A percentile compares a stretch with the other conserved stretches of the same genome.
phyloP scores from a whole-genome alignment of 2,329 filamentous ascomycete genomes.

The Botrytis aclada region DNA sequence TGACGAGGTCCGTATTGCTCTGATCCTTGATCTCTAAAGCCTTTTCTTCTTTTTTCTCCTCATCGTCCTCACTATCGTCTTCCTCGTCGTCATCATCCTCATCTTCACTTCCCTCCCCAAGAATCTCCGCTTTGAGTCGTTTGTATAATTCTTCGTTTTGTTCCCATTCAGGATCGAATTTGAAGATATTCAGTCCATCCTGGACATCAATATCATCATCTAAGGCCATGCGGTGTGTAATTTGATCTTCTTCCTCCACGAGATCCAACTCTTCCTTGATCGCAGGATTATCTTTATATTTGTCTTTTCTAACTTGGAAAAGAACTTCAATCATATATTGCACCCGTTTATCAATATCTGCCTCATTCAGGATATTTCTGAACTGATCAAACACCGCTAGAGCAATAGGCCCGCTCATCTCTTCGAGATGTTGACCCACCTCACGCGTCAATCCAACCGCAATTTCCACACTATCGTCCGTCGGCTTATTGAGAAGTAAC shows the following conservation, averaged over 20 bases:
- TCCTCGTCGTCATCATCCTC: slow-evolving; percentile 64
- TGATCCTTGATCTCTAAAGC: slow-evolving; percentile 96
- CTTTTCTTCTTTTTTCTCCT: slow-evolving; percentile 74
- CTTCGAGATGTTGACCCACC: slow-evolving; percentile 89
- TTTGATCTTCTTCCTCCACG: slow-evolving; percentile 96
- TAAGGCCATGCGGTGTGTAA: slow-evolving; percentile 80
- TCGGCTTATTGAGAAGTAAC: slow-evolving; percentile 89
- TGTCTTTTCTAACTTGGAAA: slow-evolving; percentile 94
- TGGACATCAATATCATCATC: slow-evolving; percentile 83
- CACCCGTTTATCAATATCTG: slow-evolving; percentile 95
- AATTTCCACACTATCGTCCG: slow-evolving; percentile 96
- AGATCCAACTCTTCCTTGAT: slow-evolving; percentile 91
- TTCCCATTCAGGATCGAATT: slow-evolving; percentile 86
- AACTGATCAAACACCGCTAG: slow-evolving; percentile 95
- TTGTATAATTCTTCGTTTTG: slow-evolving; percentile 88
- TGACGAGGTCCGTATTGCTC: slow-evolving; percentile 92
- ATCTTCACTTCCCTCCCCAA: slow-evolving; percentile 87
- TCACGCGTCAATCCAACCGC: slow-evolving; percentile 90
- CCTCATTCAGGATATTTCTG: slow-evolving; percentile 90
- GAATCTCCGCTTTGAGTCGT: slow-evolving; percentile 85
- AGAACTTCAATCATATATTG: slow-evolving; percentile 99
- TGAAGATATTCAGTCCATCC: slow-evolving; percentile 92
- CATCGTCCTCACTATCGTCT: slow-evolving; percentile 65
- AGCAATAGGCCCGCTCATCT: slow-evolving; percentile 87
- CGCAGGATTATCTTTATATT: slow-evolving; percentile 91